Evolutionary conservation across 2,329 filamentous ascomycete genomes (phyloP).

Genomic region (Lomentospora prolificans): DNA sequence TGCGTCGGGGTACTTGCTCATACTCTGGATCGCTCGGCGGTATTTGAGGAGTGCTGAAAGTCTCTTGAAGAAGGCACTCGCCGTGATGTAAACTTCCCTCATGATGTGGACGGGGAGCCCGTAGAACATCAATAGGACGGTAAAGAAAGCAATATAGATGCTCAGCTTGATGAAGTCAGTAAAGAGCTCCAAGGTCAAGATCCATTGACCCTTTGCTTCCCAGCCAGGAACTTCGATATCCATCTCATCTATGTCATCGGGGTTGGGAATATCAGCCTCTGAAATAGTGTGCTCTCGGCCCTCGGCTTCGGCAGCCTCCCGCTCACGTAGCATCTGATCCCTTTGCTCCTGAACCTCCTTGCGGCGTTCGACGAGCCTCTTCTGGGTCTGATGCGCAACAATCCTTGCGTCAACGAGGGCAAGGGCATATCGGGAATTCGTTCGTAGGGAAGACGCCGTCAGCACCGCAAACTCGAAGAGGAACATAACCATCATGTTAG

Average conservation of each 20-base stretch:
- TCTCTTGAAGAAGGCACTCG: constrained; percentile 81
- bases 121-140: constrained; percentile 86
- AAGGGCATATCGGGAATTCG: constrained; percentile 66
- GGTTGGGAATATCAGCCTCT: constrained; percentile 56
- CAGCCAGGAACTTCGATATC: constrained; percentile 93
- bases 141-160: constrained; percentile 87
- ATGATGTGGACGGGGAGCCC: constrained; percentile 95
- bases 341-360: constrained; percentile 54
- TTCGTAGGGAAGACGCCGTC: constrained; percentile 69
- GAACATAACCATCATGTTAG: constrained; percentile 99
- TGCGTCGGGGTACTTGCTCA: constrained; percentile 90
- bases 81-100: constrained; percentile 87
- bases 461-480: constrained; percentile 93
- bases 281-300: constrained; percentile 14
- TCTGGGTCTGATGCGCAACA: constrained; percentile 61
- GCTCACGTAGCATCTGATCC: constrained; percentile 38
- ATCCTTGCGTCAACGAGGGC: constrained; percentile 70
- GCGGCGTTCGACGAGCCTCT: constrained; percentile 58
- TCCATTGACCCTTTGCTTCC: constrained; percentile 90
- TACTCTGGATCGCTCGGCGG: constrained; percentile 81
- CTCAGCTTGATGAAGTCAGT: constrained; percentile 85
- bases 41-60: constrained; percentile 85
- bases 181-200: constrained; percentile 77
- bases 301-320: constrained; percentile 37
- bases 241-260: constrained; percentile 79